Percentiles rank a stretch among this genome's conserved stretches.
These are phyloP conservation scores for Mycogone perniciosa DNA, from an alignment of 2,329 filamentous ascomycete genomes.

Conservation along the genomic window DNA sequence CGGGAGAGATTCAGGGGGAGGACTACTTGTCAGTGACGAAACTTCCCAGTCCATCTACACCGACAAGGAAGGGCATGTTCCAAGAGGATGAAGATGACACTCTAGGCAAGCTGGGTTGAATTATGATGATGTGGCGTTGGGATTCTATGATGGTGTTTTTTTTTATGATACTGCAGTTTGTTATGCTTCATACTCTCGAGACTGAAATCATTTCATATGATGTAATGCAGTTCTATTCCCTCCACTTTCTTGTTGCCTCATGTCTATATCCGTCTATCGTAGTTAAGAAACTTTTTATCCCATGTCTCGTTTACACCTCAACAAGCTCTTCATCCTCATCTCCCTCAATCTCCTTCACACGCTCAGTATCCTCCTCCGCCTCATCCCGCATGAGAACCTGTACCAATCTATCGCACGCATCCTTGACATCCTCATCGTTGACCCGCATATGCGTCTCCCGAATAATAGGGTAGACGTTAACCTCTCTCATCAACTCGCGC, in stretches of 20 bases:
- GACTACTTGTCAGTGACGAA: conserved; percentile 25
- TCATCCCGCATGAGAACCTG: conserved; percentile 84
- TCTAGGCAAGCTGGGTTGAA: conserved; percentile 18
- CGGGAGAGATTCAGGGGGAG: conserved; percentile 18
- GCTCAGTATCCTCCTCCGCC: conserved; percentile 41
- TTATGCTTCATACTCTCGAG: too few species aligned
- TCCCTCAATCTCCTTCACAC: conserved; percentile 38
- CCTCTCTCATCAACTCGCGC: conserved; percentile 64
- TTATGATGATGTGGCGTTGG: background rate
- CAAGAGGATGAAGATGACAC: conserved; percentile 34
- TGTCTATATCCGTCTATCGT: too few species aligned
- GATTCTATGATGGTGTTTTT: background rate
- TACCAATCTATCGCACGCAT: conserved; percentile 82
- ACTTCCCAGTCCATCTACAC: conserved; percentile 17
- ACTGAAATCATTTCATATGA: too few species aligned
- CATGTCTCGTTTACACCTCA: conserved; percentile 37
- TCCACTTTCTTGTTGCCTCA: too few species aligned
- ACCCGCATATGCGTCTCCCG: conserved; percentile 77
- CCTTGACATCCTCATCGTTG: conserved; percentile 71
- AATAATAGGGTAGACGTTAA: conserved; percentile 84
- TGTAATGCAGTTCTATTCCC: too few species aligned
- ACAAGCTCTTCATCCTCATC: conserved; percentile 50
- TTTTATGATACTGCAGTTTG: too few species aligned
- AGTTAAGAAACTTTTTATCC: too few species aligned
- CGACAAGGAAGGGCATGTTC: conserved; percentile 34